A percentile compares a stretch with the other conserved stretches of the same genome.
Conservation (phyloP, 2,329 filamentous ascomycete species). For the Sarocladium strictum region DNA sequence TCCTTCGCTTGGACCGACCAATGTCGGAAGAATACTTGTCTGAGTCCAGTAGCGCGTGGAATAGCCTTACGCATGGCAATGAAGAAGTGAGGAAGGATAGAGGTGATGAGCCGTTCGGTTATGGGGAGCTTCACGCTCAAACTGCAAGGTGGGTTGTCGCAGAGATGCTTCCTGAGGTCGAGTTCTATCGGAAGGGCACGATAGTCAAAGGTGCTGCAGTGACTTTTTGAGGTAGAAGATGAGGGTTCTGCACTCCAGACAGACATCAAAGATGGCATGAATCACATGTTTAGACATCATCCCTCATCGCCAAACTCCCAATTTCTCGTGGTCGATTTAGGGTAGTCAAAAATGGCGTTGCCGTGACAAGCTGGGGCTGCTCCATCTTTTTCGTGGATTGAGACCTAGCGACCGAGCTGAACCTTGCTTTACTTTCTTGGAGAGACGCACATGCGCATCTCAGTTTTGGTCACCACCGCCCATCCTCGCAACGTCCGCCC, state of each 20-base stretch:
- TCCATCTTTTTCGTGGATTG: conserved; percentile 4
- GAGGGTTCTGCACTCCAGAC: no score
- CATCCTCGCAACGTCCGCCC: background rate
- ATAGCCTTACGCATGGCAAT: conserved; percentile 19
- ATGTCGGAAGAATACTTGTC: background rate
- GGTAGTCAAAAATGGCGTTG: conserved; percentile 1
- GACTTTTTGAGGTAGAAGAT: no score
- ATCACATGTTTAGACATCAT: no score
- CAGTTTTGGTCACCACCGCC: background rate
- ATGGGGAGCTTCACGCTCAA: conserved; percentile 49
- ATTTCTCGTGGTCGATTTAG: no score
- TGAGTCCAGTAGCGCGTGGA: background rate
- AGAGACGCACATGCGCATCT: background rate
- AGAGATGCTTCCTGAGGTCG: conserved; percentile 40
- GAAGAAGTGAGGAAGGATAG: conserved; percentile 35
- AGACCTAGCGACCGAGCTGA: background rate
- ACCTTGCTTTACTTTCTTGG: background rate
- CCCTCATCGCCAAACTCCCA: no score
- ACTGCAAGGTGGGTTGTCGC: conserved; percentile 57
- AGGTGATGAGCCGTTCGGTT: conserved; percentile 44
- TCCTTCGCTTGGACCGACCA: conserved; percentile 23
- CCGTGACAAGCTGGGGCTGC: conserved; percentile 3
- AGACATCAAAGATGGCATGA: no score
- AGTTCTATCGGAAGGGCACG: conserved; percentile 46
- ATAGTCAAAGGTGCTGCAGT: conserved; percentile 42